These are phyloP conservation scores for Saprolegnia parasitica DNA, from an alignment of 352 stramenopile species.

Conservation along the genomic window DNA sequence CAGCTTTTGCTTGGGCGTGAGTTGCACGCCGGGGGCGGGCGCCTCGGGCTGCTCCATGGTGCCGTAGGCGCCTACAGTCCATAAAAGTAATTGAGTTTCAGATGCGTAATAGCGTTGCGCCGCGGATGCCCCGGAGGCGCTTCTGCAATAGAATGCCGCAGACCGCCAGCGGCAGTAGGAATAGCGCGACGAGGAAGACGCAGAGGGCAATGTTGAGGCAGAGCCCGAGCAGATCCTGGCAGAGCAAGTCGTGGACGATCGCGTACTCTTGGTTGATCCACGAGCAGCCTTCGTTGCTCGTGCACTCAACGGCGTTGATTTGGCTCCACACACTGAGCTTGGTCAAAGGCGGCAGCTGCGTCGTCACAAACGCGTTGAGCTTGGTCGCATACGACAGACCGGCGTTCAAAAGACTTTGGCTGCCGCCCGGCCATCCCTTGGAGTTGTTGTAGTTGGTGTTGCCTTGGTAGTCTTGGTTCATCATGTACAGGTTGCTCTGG, in stretches of 20 bases:
- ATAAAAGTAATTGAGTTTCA: background rate
- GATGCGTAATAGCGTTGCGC: conserved; percentile 19
- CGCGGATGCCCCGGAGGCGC: conserved; percentile 68
- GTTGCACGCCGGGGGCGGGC: background rate
- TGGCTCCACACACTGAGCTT: conserved; percentile 40
- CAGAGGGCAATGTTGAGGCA: conserved; percentile 76
- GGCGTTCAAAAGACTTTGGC: background rate
- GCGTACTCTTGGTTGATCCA: conserved; percentile 84
- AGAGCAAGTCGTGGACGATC: conserved; percentile 64
- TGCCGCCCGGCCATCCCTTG: conserved; percentile 19
- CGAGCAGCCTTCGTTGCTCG: conserved; percentile 49
- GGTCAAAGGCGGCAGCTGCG: conserved; percentile 51
- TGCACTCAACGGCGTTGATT: conserved; percentile 45
- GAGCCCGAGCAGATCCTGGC: conserved; percentile 66
- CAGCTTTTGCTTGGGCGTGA: conserved; percentile 19
- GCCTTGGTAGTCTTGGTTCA: conserved; percentile 67
- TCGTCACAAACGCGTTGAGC: conserved; percentile 49
- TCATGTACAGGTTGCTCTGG: conserved; percentile 53
- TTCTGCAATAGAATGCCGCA: conserved; percentile 74
- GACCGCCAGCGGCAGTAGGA: conserved; percentile 68
- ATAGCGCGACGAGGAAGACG: conserved; percentile 70
- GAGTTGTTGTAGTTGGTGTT: conserved; percentile 62
- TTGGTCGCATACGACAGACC: background rate
- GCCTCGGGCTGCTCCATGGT: conserved; percentile 13
- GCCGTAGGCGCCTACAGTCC: conserved; percentile 11